These are phyloP conservation scores for Acanthamoeba healyi DNA, from an alignment of 208 protist species.

Conservation along the genomic window DNA sequence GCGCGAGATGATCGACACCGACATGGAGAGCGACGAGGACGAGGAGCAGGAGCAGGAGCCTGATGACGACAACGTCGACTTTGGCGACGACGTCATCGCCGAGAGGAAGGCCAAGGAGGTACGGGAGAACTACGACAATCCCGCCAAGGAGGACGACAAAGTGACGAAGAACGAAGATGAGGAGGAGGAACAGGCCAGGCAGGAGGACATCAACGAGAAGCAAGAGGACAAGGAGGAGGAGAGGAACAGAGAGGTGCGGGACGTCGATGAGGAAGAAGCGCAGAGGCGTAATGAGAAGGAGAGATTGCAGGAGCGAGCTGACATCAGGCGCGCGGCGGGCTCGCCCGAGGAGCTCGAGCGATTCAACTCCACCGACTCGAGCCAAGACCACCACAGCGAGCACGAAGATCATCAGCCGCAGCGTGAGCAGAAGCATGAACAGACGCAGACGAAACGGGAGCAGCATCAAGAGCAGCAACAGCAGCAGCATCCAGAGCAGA, in stretches of 20 bases:
- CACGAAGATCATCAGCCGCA: neutral
- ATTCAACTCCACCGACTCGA: neutral
- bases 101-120: neutral
- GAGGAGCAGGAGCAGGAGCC: neutral
- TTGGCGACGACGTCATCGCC: neutral
- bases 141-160: neutral
- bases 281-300: neutral
- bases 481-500: neutral
- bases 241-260: neutral
- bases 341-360: conserved; percentile 10
- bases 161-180: neutral
- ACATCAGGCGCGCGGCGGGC: neutral
- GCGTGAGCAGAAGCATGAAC: neutral
- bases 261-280: neutral
- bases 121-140: neutral
- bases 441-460: too few relatives aligned
- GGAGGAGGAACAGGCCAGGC: neutral
- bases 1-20: conserved; percentile 50
- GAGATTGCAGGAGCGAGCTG: neutral
- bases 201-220: neutral
- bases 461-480: neutral
- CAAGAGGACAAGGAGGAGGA: neutral
- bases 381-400: neutral
- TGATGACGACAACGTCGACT: neutral
- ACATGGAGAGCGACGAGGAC: conserved; percentile 47